A percentile compares a stretch with the other conserved stretches of the same genome.
These are phyloP conservation scores for Nicotiana otophora DNA, from an alignment of 257 asterid genomes.

Conservation along the genomic window DNA sequence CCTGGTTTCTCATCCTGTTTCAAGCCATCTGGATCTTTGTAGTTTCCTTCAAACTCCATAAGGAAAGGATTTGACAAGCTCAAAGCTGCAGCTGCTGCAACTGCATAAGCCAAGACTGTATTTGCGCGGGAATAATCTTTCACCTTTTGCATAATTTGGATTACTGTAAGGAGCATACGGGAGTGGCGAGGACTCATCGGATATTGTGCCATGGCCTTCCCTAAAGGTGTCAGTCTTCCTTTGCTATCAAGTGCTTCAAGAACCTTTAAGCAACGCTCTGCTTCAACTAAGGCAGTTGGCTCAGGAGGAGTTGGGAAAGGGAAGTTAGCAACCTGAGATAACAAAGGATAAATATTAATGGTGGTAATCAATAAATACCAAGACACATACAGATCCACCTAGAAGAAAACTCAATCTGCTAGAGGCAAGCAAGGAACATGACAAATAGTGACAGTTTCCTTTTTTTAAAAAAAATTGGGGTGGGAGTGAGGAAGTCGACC, in stretches of 20 bases:
- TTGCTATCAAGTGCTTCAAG: slow-evolving; percentile 83
- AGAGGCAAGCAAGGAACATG: not conserved
- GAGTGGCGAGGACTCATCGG: slow-evolving; percentile 99
- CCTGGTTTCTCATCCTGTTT: slow-evolving; percentile 23
- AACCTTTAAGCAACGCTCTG: slow-evolving; percentile 76
- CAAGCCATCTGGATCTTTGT: slow-evolving; percentile 24
- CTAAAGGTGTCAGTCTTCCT: slow-evolving; percentile 69
- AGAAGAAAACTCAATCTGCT: not conserved
- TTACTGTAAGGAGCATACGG: slow-evolving; percentile 92
- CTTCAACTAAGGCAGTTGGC: slow-evolving; percentile 60
- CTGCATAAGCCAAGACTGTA: slow-evolving; percentile 76
- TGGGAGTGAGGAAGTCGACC: not conserved
- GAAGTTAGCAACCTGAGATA: slow-evolving; percentile 72
- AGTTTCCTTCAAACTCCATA: slow-evolving; percentile 35
- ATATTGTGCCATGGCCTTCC: slow-evolving; percentile 91
- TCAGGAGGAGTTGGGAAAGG: slow-evolving; percentile 98
- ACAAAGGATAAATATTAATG: not conserved
- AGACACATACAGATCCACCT: not conserved
- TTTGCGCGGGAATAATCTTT: slow-evolving; percentile 42
- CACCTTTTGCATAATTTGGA: slow-evolving; percentile 52
- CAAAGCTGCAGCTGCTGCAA: slow-evolving; percentile 85
- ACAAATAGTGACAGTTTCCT: not conserved
- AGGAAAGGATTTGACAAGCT: slow-evolving; percentile 74
- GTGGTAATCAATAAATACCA: not conserved
- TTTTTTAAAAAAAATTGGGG: not conserved